Conservation (phyloP, 345 rosid genomes). For the Linum trigynum region DNA sequence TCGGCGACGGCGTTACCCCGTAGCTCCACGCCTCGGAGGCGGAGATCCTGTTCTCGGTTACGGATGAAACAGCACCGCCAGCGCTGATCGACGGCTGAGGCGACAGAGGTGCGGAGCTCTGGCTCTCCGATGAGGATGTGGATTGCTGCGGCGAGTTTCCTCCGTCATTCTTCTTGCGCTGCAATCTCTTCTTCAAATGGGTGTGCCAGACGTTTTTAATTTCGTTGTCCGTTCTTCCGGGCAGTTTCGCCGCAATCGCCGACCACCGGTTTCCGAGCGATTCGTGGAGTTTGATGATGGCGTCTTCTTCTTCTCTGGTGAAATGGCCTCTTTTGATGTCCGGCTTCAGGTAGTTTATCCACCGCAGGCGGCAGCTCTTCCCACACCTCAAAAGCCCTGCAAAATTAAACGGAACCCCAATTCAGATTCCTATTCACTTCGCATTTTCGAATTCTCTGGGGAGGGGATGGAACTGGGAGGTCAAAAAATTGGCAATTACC, state of each 20-base stretch:
- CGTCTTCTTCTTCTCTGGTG: slow-evolving; percentile 66
- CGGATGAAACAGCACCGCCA: not conserved
- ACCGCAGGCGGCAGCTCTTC: slow-evolving; percentile 71
- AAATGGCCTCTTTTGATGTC: slow-evolving; percentile 81
- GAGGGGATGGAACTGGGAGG: not conserved
- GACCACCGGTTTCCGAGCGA: slow-evolving; percentile 79
- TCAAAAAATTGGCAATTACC: slow-evolving; percentile 25
- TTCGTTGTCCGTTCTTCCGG: slow-evolving; percentile 49
- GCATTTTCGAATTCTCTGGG: not conserved
- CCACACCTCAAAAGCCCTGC: slow-evolving; percentile 78
- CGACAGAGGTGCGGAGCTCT: not conserved
- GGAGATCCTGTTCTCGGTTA: not conserved
- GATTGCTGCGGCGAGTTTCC: too few species aligned
- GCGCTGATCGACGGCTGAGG: not conserved
- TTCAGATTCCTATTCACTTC: too few species aligned
- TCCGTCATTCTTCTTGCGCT: too few species aligned
- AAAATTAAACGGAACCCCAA: not conserved
- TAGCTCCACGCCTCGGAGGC: not conserved
- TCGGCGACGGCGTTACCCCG: not conserved
- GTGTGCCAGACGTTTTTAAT: slow-evolving; percentile 46
- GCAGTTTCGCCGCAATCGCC: slow-evolving; percentile 38
- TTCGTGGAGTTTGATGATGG: slow-evolving; percentile 56
- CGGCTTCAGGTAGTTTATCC: slow-evolving; percentile 69
- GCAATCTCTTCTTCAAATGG: slow-evolving; percentile 23
- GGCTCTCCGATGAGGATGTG: too few species aligned